Evolutionary conservation across 2,329 filamentous ascomycete species (phyloP).

Genomic region (Fusarium palustre): DNA sequence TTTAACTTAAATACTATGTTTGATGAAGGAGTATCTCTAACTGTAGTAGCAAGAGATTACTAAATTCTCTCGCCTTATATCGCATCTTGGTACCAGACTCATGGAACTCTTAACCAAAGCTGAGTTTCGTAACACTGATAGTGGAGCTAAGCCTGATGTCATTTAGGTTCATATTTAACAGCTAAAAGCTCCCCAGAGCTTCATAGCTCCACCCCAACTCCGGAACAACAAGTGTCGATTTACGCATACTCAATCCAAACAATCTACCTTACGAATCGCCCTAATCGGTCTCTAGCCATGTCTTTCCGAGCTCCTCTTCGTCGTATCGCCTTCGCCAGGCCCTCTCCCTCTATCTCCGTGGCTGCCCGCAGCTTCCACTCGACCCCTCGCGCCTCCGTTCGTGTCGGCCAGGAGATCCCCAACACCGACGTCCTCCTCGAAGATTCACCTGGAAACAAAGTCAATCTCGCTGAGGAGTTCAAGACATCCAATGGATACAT

Average conservation of each 20-base stretch:
- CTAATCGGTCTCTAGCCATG: constrained; percentile 45
- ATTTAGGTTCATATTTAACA: constrained; percentile 25
- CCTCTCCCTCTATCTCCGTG: constrained; percentile 36
- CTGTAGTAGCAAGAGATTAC: not conserved
- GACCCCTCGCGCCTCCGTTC: constrained; percentile 72
- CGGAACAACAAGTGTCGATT: constrained; percentile 31
- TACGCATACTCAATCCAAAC: constrained; percentile 8
- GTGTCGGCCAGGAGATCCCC: constrained; percentile 83
- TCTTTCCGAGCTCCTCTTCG: constrained; percentile 54
- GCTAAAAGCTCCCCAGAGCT: constrained; percentile 20
- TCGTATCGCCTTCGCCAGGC: constrained; percentile 49
- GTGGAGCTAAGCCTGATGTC: constrained; percentile 44
- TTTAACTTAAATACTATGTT: not conserved
- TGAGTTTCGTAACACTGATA: no score
- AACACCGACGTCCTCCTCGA: constrained; percentile 82
- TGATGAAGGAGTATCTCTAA: no score
- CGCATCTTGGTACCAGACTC: not conserved
- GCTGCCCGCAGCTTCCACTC: constrained; percentile 69
- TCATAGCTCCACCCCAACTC: constrained; percentile 3
- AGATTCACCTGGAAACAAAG: constrained; percentile 89
- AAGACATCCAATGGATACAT: constrained; percentile 79
- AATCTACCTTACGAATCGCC: not conserved
- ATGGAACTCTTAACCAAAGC: not conserved
- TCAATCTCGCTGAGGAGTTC: constrained; percentile 86
- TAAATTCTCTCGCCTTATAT: not conserved